Percentiles rank a stretch among this genome's conserved stretches.
Evolutionary conservation across 2,329 filamentous ascomycete species (phyloP).

Genomic region (Ceratocystis albifundus): DNA sequence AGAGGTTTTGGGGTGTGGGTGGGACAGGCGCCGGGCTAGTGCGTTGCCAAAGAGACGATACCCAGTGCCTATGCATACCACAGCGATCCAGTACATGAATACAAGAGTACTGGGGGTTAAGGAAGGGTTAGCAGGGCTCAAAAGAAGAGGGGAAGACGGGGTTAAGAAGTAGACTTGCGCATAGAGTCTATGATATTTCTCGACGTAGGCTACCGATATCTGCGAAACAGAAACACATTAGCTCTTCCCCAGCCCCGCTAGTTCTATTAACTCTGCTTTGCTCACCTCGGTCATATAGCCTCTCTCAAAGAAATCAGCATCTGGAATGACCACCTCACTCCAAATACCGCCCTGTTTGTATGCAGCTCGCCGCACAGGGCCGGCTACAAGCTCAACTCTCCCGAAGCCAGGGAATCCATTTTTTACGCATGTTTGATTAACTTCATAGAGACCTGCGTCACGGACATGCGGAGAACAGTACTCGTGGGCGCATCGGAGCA

Average conservation of each 20-base stretch:
- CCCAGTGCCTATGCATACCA: slow-evolving; percentile 31
- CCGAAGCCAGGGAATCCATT: not conserved
- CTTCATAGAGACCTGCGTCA: slow-evolving; percentile 25
- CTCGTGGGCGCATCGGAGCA: slow-evolving; percentile 30
- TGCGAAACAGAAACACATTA: slow-evolving; percentile 13
- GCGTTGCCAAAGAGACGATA: slow-evolving; percentile 26
- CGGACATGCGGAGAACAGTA: slow-evolving; percentile 30
- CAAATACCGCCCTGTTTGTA: slow-evolving; percentile 14
- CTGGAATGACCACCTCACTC: slow-evolving; percentile 18
- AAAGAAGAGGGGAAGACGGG: not conserved
- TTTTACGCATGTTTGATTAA: slow-evolving; percentile 34
- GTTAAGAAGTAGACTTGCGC: not conserved
- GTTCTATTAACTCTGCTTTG: not conserved
- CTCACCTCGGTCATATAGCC: slow-evolving; percentile 20
- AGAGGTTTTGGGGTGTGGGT: not conserved
- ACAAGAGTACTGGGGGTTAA: not conserved
- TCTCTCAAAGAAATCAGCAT: slow-evolving; percentile 18
- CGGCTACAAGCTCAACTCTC: not conserved
- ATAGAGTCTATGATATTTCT: not conserved
- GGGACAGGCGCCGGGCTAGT: not conserved
- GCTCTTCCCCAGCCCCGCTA: not conserved
- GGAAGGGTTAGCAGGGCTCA: slow-evolving; percentile 1
- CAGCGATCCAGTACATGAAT: slow-evolving; percentile 33
- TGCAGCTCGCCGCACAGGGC: slow-evolving; percentile 11
- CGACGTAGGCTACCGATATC: slow-evolving; percentile 32